Conservation (phyloP, 345 rosid species). For the Hibiscus mutabilis region DNA sequence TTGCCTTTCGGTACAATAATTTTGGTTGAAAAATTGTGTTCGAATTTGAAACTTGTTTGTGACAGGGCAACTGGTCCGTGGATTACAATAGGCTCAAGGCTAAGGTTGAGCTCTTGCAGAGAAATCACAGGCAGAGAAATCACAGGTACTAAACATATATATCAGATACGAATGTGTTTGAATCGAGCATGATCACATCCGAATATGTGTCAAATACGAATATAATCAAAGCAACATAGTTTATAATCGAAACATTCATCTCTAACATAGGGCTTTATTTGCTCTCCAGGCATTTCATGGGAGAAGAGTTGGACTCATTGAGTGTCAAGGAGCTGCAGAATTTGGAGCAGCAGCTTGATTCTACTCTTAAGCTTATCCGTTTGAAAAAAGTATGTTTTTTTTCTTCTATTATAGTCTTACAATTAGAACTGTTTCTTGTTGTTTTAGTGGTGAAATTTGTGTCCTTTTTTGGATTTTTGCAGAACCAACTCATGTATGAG, state of each 20-base stretch:
- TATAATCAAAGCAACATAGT: background rate
- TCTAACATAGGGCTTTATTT: no score
- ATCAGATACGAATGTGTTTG: background rate
- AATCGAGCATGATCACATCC: background rate
- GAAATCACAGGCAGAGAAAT: no score
- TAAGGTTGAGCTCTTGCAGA: slow-evolving; percentile 75
- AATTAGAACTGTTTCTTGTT: background rate
- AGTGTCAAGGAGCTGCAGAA: slow-evolving; percentile 64
- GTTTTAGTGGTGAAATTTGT: background rate
- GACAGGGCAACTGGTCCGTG: slow-evolving; percentile 66
- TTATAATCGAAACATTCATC: no score
- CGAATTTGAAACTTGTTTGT: background rate
- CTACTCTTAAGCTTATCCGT: slow-evolving; percentile 72
- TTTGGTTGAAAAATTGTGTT: no score
- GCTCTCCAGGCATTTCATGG: slow-evolving; percentile 62
- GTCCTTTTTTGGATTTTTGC: slow-evolving; percentile 13
- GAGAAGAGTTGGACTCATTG: slow-evolving; percentile 68
- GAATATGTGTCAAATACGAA: background rate
- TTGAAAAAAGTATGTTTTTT: slow-evolving; percentile 48
- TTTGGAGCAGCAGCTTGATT: slow-evolving; percentile 88
- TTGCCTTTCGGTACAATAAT: background rate
- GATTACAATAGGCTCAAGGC: slow-evolving; percentile 79
- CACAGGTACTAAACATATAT: slow-evolving; percentile 27
- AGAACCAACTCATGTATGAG: slow-evolving; percentile 83
- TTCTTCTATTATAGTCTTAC: background rate